Evolutionary conservation across 345 rosid species (phyloP).

Genomic region (Populus simonii): DNA sequence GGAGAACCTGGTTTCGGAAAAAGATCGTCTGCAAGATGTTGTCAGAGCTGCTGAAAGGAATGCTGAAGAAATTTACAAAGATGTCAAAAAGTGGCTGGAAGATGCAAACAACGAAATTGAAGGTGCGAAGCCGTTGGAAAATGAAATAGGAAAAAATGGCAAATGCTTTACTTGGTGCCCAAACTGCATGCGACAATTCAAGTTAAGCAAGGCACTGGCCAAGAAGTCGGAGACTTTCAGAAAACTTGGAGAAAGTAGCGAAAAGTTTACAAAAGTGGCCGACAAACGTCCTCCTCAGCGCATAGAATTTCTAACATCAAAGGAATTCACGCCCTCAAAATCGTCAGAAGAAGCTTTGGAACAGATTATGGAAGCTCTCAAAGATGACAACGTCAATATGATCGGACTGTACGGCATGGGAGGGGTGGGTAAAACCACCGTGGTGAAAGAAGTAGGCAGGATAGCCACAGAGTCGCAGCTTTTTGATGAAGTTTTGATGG

Average conservation of each 20-base stretch:
- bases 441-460: slow-evolving; percentile 12
- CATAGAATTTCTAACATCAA: neutral
- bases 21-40: neutral
- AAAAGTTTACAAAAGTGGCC: neutral
- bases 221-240: neutral
- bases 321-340: neutral
- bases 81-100: neutral
- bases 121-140: neutral
- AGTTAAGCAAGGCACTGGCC: neutral
- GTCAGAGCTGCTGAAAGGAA: neutral
- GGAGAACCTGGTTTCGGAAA: neutral
- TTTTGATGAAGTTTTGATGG: neutral
- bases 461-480: neutral
- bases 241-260: neutral
- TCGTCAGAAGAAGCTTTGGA: neutral
- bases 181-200: neutral
- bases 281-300: neutral
- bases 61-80: neutral
- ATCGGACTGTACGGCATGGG: slow-evolving; percentile 14
- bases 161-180: neutral
- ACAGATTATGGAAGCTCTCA: neutral
- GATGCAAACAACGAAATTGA: neutral
- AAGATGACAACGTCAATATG: neutral
- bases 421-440: neutral
- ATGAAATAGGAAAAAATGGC: neutral